phyloP scores from a whole-genome alignment of 2,329 filamentous ascomycete species.

The Tolypocladium endophyticum region DNA sequence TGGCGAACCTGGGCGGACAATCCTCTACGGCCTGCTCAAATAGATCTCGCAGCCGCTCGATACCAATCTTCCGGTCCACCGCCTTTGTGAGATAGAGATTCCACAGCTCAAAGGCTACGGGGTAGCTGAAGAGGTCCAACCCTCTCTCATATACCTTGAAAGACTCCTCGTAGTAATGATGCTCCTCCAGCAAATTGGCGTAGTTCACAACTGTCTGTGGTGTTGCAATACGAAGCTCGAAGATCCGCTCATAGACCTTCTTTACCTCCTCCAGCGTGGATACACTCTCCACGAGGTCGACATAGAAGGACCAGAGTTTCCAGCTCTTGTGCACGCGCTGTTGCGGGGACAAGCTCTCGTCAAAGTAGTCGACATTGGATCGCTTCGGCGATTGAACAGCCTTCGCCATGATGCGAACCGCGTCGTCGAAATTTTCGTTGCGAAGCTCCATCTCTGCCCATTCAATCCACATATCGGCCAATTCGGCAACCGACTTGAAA shows the following conservation, averaged over 20 bases:
- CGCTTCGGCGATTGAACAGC: constrained; percentile 93
- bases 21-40: constrained; percentile 96
- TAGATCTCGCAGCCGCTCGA: constrained; percentile 85
- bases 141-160: constrained; percentile 98
- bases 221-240: constrained; percentile 94
- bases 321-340: constrained; percentile 98
- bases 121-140: constrained; percentile 95
- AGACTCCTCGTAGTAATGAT: constrained; percentile 91
- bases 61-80: constrained; percentile 89
- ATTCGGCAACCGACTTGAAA: constrained; percentile 92
- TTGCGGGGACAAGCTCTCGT: constrained; percentile 86
- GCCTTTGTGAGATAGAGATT: constrained; percentile 97
- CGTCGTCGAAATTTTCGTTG: constrained; percentile 90
- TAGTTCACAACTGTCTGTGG: constrained; percentile 99
- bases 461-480: constrained; percentile 97
- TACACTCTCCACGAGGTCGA: constrained; percentile 93
- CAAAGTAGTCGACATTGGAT: constrained; percentile 98
- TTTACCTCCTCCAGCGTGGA: constrained; percentile 83
- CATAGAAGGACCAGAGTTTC: constrained; percentile 99
- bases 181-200: constrained; percentile 86
- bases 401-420: constrained; percentile 92
- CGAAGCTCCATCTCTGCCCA: constrained; percentile 98
- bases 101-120: constrained; percentile 96
- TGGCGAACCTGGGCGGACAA: constrained; percentile 91
- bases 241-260: constrained; percentile 93